Evolutionary conservation across 2,329 filamentous ascomycete genomes (phyloP).

Genomic region (Nemania diffusa): DNA sequence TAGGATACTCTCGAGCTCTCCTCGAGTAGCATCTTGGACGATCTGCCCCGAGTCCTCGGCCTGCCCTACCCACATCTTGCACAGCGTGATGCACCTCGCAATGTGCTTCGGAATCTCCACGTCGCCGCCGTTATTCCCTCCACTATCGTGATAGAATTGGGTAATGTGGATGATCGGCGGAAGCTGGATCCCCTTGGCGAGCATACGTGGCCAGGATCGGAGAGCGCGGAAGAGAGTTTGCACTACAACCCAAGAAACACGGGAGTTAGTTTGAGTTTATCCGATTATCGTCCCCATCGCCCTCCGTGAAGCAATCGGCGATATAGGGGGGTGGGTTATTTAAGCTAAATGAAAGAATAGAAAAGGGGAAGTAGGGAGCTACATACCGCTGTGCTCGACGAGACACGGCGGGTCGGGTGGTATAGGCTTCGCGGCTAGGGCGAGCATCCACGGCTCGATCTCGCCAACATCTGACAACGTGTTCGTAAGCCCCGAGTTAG

Average conservation of each 20-base stretch:
- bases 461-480: not conserved
- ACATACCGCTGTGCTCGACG: slow-evolving; percentile 34
- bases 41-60: slow-evolving; percentile 44
- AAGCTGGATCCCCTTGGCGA: slow-evolving; percentile 51
- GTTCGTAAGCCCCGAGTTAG: not conserved
- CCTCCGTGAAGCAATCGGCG: no score
- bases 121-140: not conserved
- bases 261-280: not conserved
- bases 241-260: slow-evolving; percentile 12
- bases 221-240: slow-evolving; percentile 50
- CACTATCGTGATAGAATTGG: slow-evolving; percentile 31
- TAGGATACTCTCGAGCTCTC: slow-evolving; percentile 49
- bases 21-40: slow-evolving; percentile 47
- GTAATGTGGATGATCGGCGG: slow-evolving; percentile 52
- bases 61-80: slow-evolving; percentile 53
- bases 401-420: slow-evolving; percentile 22
- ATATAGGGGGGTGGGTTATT: not conserved
- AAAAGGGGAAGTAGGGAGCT: not conserved
- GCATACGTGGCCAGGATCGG: slow-evolving; percentile 53
- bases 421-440: slow-evolving; percentile 16
- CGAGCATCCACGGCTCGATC: slow-evolving; percentile 32
- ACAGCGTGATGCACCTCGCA: slow-evolving; percentile 51
- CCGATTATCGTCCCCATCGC: not conserved
- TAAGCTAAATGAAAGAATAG: not conserved
- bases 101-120: slow-evolving; percentile 46